A percentile compares a stretch with the other conserved stretches of the same genome.
phyloP scores from a whole-genome alignment of 495 filamentous ascomycete genomes.

The Letharia columbiana region DNA sequence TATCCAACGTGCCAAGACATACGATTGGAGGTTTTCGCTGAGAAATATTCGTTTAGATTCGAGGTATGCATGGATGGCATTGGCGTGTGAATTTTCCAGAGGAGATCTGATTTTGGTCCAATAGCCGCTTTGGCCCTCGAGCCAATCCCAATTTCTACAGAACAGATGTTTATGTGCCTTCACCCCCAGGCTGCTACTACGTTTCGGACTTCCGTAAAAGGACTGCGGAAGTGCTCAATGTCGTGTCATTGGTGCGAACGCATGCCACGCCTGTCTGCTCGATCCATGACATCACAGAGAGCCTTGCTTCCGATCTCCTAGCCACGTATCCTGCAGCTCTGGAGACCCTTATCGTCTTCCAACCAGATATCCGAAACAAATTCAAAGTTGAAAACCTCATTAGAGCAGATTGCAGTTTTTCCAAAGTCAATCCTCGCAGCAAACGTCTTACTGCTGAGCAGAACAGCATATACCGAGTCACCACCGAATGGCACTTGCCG shows the following conservation, averaged over 20 bases:
- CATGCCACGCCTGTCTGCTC: not conserved
- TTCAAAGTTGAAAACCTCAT: not conserved
- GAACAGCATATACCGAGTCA: not conserved
- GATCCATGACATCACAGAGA: not conserved
- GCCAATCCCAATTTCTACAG: not conserved
- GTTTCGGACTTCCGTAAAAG: not conserved
- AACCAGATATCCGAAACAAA: not conserved
- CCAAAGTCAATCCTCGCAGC: not conserved
- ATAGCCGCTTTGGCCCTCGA: not conserved
- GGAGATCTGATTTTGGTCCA: not conserved
- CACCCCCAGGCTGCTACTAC: not conserved
- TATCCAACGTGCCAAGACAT: not conserved
- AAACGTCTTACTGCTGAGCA: not conserved
- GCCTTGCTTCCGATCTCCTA: not conserved
- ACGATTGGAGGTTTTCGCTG: not conserved
- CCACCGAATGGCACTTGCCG: not conserved
- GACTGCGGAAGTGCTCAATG: not conserved
- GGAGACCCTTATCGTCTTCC: not conserved
- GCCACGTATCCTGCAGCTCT: constrained; percentile 2
- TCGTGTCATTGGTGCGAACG: not conserved
- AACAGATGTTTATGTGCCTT: not conserved
- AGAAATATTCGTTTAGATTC: not conserved
- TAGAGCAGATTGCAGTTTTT: not conserved
- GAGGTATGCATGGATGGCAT: not conserved
- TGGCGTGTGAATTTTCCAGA: not conserved